Evolutionary conservation across 495 filamentous ascomycete species (phyloP).

Genomic region (Talaromyces ruber): DNA sequence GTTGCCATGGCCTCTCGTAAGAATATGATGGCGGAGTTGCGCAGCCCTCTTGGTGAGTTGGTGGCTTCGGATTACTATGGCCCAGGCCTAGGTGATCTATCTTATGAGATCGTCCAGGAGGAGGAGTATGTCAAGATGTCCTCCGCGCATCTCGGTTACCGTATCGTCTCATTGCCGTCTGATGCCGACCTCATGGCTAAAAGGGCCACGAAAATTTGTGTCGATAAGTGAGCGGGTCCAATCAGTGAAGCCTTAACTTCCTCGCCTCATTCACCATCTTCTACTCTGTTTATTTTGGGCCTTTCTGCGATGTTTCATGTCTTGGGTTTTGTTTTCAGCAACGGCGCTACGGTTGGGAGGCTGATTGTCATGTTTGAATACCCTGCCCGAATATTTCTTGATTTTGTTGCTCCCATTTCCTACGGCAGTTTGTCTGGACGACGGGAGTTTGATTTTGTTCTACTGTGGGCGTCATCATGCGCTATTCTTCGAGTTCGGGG

Average conservation of each 20-base stretch:
- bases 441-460: neutral
- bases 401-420: neutral
- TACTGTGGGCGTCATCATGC: neutral
- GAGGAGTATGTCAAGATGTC: slow-evolving; percentile 36
- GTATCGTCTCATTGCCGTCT: neutral
- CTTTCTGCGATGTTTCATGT: neutral
- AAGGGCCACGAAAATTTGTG: neutral
- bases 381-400: neutral
- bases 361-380: neutral
- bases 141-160: neutral
- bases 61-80: slow-evolving; percentile 65
- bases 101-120: slow-evolving; percentile 47
- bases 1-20: slow-evolving; percentile 15
- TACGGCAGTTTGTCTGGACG: neutral
- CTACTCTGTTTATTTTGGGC: neutral
- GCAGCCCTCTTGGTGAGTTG: slow-evolving; percentile 64
- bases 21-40: slow-evolving; percentile 43
- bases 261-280: neutral
- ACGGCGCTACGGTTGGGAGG: neutral
- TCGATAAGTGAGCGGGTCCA: neutral
- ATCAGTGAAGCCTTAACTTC: neutral
- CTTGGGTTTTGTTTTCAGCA: neutral
- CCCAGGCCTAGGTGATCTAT: slow-evolving; percentile 54
- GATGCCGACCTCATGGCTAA: neutral
- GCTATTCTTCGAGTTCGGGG: neutral